Conservation (phyloP, 129 eudicot genomes). For the Flaveria sonorensis region DNA sequence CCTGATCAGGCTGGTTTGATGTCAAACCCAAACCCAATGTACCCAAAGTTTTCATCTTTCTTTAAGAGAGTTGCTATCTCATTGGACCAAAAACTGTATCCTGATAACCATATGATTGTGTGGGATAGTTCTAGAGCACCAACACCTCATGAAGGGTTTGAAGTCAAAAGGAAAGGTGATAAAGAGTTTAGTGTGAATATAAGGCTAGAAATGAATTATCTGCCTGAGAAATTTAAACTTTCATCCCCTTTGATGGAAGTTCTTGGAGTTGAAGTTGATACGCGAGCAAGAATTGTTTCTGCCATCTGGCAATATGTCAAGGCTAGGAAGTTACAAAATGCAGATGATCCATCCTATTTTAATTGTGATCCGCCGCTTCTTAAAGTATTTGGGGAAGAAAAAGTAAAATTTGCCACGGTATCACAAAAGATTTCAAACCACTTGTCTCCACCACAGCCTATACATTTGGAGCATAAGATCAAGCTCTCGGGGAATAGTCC, state of each 20-base stretch:
- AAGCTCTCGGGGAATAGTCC: constrained; percentile 88
- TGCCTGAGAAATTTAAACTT: constrained; percentile 82
- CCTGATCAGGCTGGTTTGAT: constrained; percentile 75
- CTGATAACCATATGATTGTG: constrained; percentile 78
- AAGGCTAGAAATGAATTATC: constrained; percentile 77
- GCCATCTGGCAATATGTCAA: constrained; percentile 93
- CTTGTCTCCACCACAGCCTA: constrained; percentile 82
- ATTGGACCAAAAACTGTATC: constrained; percentile 82
- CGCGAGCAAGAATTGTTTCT: constrained; percentile 81
- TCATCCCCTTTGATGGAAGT: constrained; percentile 77
- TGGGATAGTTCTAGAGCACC: constrained; percentile 91
- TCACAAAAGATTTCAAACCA: constrained; percentile 76
- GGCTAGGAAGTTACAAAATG: constrained; percentile 78
- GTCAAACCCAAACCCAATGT: constrained; percentile 60
- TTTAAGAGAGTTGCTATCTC: constrained; percentile 72
- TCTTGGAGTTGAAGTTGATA: constrained; percentile 91
- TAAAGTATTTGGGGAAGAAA: constrained; percentile 80
- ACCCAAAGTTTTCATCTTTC: constrained; percentile 88
- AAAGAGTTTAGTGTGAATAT: constrained; percentile 69
- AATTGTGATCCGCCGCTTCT: constrained; percentile 81
- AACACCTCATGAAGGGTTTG: constrained; percentile 90
- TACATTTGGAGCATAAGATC: constrained; percentile 85
- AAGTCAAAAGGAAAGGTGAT: constrained; percentile 90
- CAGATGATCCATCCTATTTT: constrained; percentile 76
- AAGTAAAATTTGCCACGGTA: constrained; percentile 69